phyloP scores from a whole-genome alignment of 129 eudicot genomes.

The Glebionis coronaria region DNA sequence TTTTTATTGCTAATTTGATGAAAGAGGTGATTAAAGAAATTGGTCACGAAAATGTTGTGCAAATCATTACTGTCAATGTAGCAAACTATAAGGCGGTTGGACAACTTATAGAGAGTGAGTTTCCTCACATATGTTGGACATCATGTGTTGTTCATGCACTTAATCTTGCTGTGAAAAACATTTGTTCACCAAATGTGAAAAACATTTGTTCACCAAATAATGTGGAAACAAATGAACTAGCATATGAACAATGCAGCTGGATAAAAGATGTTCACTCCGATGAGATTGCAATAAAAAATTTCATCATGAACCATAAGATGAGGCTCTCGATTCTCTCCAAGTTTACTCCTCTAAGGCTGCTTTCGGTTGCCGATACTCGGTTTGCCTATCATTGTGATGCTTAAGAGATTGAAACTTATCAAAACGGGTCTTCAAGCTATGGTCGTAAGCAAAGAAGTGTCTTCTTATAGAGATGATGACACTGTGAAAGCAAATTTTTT shows the following conservation, averaged over 20 bases:
- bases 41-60: background rate
- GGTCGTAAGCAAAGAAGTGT: background rate
- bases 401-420: background rate
- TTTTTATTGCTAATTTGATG: background rate
- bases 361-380: background rate
- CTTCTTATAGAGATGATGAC: background rate
- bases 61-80: background rate
- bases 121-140: slow-evolving; percentile 1
- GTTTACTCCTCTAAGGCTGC: background rate
- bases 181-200: too few relatives aligned
- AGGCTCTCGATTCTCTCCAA: background rate
- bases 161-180: slow-evolving; percentile 13
- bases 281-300: background rate
- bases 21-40: background rate
- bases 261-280: background rate
- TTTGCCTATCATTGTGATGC: slow-evolving; percentile 7
- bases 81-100: background rate
- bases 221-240: background rate
- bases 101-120: background rate
- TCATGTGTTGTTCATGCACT: slow-evolving; percentile 8
- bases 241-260: background rate
- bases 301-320: background rate
- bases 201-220: slow-evolving; percentile 6
- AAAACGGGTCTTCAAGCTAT: background rate
- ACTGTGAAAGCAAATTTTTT: background rate